phyloP scores from a whole-genome alignment of 768 basidiomycete genomes.

The Panaeolus cyanescens region DNA sequence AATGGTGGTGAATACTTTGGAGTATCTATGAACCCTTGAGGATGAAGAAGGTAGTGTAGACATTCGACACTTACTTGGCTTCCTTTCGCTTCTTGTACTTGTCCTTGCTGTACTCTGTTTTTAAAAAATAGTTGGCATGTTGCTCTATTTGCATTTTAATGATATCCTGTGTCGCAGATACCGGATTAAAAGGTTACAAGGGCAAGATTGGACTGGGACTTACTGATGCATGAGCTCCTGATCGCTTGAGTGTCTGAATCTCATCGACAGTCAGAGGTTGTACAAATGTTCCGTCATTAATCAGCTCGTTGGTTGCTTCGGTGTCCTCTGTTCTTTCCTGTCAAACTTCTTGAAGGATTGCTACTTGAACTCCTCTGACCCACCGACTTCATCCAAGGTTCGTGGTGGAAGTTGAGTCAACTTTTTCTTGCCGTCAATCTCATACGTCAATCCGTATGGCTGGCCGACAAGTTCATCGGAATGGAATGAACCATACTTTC shows the following conservation, averaged over 20 bases:
- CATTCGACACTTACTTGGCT: constrained; percentile 70
- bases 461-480: constrained; percentile 78
- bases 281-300: constrained; percentile 83
- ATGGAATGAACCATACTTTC: constrained; percentile 85
- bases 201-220: constrained; percentile 21
- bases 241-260: constrained; percentile 80
- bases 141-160: constrained; percentile 93
- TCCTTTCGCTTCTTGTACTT: constrained; percentile 97
- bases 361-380: constrained; percentile 22
- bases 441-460: constrained; percentile 88
- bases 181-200: constrained; percentile 15
- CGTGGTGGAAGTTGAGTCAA: constrained; percentile 63
- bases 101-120: constrained; percentile 98
- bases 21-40: constrained; percentile 57
- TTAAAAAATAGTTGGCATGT: constrained; percentile 89
- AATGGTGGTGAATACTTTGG: constrained; percentile 83
- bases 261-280: constrained; percentile 84
- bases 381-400: constrained; percentile 81
- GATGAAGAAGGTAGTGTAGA: background rate
- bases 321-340: constrained; percentile 75
- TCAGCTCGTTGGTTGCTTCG: constrained; percentile 94
- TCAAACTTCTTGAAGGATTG: constrained; percentile 4
- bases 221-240: constrained; percentile 80
- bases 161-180: constrained; percentile 68
- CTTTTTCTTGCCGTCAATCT: constrained; percentile 68